Evolutionary conservation across 139 green algal species (phyloP).

Genomic region (Nannochloris sp.): DNA sequence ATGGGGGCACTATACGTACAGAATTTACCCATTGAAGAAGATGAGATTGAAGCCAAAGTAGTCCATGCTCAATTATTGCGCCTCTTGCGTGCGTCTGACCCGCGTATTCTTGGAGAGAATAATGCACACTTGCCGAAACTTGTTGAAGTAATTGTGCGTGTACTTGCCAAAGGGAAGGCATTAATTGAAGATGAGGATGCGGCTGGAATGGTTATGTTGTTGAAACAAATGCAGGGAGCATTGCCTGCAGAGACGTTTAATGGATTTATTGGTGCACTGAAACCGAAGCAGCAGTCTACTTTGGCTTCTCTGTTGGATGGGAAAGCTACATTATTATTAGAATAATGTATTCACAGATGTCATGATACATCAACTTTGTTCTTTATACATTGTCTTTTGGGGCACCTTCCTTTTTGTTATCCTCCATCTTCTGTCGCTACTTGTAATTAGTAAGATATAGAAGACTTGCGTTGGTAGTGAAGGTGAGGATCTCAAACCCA

Average conservation of each 20-base stretch:
- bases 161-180: conserved; percentile 35
- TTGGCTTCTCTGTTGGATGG: conserved; percentile 18
- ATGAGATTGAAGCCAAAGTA: conserved; percentile 57
- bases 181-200: conserved; percentile 31
- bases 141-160: conserved; percentile 32
- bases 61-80: conserved; percentile 76
- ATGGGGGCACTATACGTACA: conserved; percentile 30
- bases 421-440: neutral
- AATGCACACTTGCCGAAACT: conserved; percentile 51
- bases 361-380: neutral
- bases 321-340: neutral
- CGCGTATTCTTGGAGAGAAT: conserved; percentile 29
- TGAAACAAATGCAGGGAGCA: conserved; percentile 35
- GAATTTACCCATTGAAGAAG: conserved; percentile 54
- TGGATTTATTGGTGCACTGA: conserved; percentile 24
- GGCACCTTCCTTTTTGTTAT: neutral
- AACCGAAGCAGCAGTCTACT: conserved; percentile 37
- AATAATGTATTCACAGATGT: neutral
- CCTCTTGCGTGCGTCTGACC: conserved; percentile 47
- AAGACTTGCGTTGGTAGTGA: neutral
- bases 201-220: conserved; percentile 31
- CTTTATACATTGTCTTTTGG: neutral
- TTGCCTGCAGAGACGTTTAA: conserved; percentile 26
- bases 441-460: neutral
- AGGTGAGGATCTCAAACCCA: neutral